Conservation (phyloP, 768 basidiomycete species). For the Pisolithus orientalis region DNA sequence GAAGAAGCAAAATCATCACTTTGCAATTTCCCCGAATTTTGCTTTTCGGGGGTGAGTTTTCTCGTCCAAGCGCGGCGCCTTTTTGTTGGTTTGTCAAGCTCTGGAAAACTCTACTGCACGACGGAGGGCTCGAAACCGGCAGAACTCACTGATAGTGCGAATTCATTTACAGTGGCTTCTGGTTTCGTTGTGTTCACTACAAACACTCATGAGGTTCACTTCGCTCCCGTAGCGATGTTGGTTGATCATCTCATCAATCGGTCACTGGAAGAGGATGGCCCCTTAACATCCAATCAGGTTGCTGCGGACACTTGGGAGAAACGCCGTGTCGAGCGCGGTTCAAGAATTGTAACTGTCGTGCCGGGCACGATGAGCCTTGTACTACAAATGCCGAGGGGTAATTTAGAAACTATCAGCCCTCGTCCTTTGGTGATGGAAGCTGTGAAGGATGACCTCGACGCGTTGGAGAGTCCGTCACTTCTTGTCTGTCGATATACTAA, state of each 20-base stretch:
- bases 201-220: constrained; percentile 72
- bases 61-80: constrained; percentile 19
- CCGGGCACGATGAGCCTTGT: constrained; percentile 86
- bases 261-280: constrained; percentile 20
- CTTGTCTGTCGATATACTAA: neutral
- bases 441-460: constrained; percentile 67
- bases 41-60: constrained; percentile 37
- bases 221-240: constrained; percentile 41
- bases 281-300: constrained; percentile 8
- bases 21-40: constrained; percentile 54
- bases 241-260: constrained; percentile 9
- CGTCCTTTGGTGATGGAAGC: constrained; percentile 85
- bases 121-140: constrained; percentile 21
- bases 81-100: constrained; percentile 58
- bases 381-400: constrained; percentile 96
- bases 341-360: constrained; percentile 81
- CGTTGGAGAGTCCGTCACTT: constrained; percentile 26
- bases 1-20: constrained; percentile 18
- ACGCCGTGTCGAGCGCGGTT: constrained; percentile 84
- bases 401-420: constrained; percentile 92
- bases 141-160: constrained; percentile 47
- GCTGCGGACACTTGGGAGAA: constrained; percentile 47
- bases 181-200: constrained; percentile 84
- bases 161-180: constrained; percentile 69
- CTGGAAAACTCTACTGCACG: constrained; percentile 59